Evolutionary conservation across 306 rosid species (phyloP).

Genomic region (Hippophae tibetana): DNA sequence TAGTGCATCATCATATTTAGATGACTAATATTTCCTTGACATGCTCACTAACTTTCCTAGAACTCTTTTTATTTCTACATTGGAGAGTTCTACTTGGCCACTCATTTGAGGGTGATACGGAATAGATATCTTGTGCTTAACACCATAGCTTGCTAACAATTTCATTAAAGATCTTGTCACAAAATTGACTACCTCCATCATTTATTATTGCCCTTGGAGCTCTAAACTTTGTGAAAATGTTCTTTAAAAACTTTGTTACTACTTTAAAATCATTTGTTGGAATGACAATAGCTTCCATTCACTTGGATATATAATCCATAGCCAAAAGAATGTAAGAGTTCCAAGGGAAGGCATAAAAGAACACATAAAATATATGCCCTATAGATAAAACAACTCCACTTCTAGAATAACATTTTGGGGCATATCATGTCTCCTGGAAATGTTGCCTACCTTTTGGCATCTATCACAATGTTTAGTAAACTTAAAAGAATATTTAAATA

Average conservation of each 20-base stretch:
- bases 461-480: too few relatives aligned
- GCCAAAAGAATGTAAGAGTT: constrained; percentile 1
- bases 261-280: background rate
- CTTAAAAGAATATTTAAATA: too few relatives aligned
- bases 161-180: background rate
- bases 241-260: background rate
- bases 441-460: too few relatives aligned
- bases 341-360: too few relatives aligned
- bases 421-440: too few relatives aligned
- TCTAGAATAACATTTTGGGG: too few relatives aligned
- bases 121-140: background rate
- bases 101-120: background rate
- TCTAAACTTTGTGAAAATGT: background rate
- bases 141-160: background rate
- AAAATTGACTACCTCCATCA: background rate
- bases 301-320: background rate
- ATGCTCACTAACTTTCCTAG: too few relatives aligned
- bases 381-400: background rate
- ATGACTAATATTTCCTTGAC: too few relatives aligned
- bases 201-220: background rate
- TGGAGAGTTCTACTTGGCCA: too few relatives aligned
- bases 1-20: too few relatives aligned
- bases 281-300: background rate
- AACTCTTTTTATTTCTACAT: too few relatives aligned
- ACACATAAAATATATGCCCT: background rate